Base-by-base conservation (phyloP, 208 protist species). In the Leishmania braziliensis region DNA sequence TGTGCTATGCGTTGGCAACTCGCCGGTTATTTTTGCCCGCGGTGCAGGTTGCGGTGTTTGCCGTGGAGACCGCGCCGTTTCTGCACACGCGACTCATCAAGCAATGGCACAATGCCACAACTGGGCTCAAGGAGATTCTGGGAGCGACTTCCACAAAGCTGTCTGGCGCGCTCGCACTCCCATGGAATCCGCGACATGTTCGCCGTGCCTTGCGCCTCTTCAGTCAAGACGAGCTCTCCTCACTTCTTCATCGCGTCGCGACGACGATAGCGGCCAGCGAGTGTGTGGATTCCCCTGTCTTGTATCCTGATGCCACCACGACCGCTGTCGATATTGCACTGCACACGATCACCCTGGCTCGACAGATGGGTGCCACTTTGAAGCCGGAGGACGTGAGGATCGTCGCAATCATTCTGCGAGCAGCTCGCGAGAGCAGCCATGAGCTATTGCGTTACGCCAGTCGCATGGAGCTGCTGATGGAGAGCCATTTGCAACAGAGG, bases 61-160 rank as follows among this genome's bases (percentile, higher is more conserved):
- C 85, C 29, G 88, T 97, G 62, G 88, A 92, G 75, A 91, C 90
- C 33, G 87, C 90, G 1, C 83, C 91, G 1, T 89, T 84, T 72
- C 48, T 94, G 68, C 94, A 97, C 77, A 91, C 83, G 20, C 92
- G 92, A n/a, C 84, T 97, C 29, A 88, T 87, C 62, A 92, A 94
- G 75, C 94, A 97, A 81, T 97, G 90, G 88, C 94, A 95, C 80
- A 97, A 97, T 73, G 92, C 87, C 26, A 85, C 90, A 6, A 77
- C 74, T 20, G 92, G 91, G n/a, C 81, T 97, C 50, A 73, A 78
- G 48, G 50, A 58, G 54, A 71, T 95, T 1, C 77, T 96, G 46
- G 70, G 50, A 50, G 66, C 60, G 72, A 79, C 58, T 68, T 80
- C 75, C 70, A 76, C 71, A 39, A 81, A 36, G 16, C 51, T 29